Percentiles rank a stretch among this genome's conserved stretches.
These are phyloP conservation scores for Botryosphaeria dothidea DNA, from an alignment of 2,329 filamentous ascomycete species.

Conservation along the genomic window DNA sequence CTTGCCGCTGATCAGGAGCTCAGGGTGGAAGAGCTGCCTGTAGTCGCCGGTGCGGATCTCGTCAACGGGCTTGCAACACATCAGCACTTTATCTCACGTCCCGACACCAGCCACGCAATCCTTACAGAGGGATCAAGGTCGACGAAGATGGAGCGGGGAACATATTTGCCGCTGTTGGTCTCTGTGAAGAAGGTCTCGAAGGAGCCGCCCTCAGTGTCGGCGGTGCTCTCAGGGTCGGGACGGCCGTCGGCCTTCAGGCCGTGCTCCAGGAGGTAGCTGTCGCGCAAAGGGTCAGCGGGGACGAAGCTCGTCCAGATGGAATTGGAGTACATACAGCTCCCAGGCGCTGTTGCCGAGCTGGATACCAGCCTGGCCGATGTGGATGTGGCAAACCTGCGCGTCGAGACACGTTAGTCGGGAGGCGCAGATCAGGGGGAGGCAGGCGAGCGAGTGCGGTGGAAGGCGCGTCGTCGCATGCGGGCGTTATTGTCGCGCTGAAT, in stretches of 20 bases:
- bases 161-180: conserved; percentile 98
- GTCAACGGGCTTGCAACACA: conserved; percentile 61
- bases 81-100: conserved; percentile 10
- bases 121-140: conserved; percentile 97
- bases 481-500: neutral
- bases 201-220: conserved; percentile 87
- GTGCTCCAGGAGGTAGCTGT: conserved; percentile 72
- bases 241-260: conserved; percentile 67
- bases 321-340: conserved; percentile 65
- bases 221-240: conserved; percentile 53
- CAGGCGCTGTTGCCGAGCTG: conserved; percentile 75
- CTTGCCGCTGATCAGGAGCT: conserved; percentile 99
- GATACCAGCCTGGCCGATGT: conserved; percentile 71
- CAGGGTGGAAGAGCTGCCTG: conserved; percentile 95
- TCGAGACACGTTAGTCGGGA: conserved; percentile 14
- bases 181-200: conserved; percentile 99
- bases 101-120: neutral
- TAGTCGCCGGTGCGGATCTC: conserved; percentile 98
- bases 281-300: conserved; percentile 20
- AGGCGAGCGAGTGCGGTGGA: conserved; percentile 8
- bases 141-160: conserved; percentile 97
- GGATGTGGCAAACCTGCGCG: conserved; percentile 63
- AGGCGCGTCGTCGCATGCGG: conserved; percentile 11
- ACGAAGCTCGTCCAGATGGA: conserved; percentile 8
- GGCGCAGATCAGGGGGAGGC: conserved; percentile 17